Evolutionary conservation across 768 basidiomycete species (phyloP).

Genomic region (Lyophyllum semitale): DNA sequence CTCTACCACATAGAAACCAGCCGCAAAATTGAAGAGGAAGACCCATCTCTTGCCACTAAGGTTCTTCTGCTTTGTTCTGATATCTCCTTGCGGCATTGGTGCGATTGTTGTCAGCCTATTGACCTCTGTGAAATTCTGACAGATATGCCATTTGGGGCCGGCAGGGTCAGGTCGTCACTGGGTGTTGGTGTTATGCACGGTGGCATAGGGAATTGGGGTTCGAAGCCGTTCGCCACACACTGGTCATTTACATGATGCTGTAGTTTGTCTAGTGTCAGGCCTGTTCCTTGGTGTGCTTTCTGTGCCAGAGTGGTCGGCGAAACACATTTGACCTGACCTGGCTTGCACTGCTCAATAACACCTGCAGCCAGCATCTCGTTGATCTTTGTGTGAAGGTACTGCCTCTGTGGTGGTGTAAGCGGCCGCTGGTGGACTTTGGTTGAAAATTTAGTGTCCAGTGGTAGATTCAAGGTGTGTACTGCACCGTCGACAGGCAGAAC

Average conservation of each 20-base stretch:
- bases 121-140: constrained; percentile 37
- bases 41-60: constrained; percentile 38
- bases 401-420: constrained; percentile 30
- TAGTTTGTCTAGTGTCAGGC: constrained; percentile 34
- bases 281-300: constrained; percentile 33
- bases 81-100: constrained; percentile 37
- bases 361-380: constrained; percentile 35
- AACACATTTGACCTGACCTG: constrained; percentile 35
- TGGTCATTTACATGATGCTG: constrained; percentile 33
- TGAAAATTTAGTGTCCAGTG: constrained; percentile 24
- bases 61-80: constrained; percentile 36
- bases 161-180: too few relatives aligned
- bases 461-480: constrained; percentile 34
- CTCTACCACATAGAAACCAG: constrained; percentile 33
- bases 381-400: constrained; percentile 29
- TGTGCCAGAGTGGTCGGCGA: constrained; percentile 33
- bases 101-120: constrained; percentile 30
- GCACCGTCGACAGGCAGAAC: constrained; percentile 32
- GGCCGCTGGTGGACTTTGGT: constrained; percentile 32
- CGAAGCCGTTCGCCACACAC: too few relatives aligned
- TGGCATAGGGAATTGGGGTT: too few relatives aligned
- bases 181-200: too few relatives aligned
- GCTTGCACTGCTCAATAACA: constrained; percentile 29
- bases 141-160: too few relatives aligned
- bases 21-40: constrained; percentile 36